These are phyloP conservation scores for Jasminum sambac DNA, from an alignment of 257 asterid species.

Conservation along the genomic window DNA sequence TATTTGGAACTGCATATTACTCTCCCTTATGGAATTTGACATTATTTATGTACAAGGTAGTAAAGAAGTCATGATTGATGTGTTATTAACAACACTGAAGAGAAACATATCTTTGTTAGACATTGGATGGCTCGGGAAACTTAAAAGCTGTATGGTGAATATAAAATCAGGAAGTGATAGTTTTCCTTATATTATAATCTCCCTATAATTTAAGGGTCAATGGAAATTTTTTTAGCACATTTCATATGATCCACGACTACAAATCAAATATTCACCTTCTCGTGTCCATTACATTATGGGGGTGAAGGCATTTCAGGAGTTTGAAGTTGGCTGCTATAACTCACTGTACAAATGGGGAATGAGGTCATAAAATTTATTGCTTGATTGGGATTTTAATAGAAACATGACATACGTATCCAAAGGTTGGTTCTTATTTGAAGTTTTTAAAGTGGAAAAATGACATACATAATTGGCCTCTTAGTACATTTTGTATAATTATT, in stretches of 20 bases:
- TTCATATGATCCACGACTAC: too few species aligned
- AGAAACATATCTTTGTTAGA: constrained; percentile 12
- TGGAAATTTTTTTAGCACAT: too few species aligned
- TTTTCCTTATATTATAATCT: too few species aligned
- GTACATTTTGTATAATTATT: neutral
- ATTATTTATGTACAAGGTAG: neutral
- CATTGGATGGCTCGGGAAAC: constrained; percentile 3
- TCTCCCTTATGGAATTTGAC: neutral
- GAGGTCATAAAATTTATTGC: neutral
- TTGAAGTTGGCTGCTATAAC: neutral
- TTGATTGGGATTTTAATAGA: neutral
- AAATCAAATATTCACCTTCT: too few species aligned
- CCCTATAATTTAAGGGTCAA: too few species aligned
- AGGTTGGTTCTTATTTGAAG: neutral
- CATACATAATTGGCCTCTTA: neutral
- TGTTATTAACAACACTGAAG: constrained; percentile 4
- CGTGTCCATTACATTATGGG: too few species aligned
- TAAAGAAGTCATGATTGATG: neutral
- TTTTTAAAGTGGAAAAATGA: neutral
- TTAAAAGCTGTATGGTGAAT: neutral
- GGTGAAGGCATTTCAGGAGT: neutral
- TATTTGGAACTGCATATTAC: neutral
- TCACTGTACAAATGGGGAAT: neutral
- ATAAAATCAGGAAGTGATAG: neutral
- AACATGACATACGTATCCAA: neutral